A percentile compares a stretch with the other conserved stretches of the same genome.
These are phyloP conservation scores for Vigna unguiculata DNA, from an alignment of 306 rosid species.

Conservation along the genomic window DNA sequence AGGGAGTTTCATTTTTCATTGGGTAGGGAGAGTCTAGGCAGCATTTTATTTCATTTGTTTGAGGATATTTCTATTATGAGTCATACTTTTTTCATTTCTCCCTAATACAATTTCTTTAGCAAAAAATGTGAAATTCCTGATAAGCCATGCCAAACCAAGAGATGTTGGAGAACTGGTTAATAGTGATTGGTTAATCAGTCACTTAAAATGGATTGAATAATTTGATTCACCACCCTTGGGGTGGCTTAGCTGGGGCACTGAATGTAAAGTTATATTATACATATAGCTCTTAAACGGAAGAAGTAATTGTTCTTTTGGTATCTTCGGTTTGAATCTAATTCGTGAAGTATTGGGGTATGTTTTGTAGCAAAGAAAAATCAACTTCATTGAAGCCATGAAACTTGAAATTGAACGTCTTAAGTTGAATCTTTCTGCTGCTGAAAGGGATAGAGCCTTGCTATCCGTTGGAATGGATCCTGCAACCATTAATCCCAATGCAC, in stretches of 20 bases:
- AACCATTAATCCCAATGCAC: conserved; percentile 78
- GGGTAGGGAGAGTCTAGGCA: not conserved
- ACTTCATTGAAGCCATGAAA: conserved; percentile 84
- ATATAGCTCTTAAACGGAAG: conserved; percentile 19
- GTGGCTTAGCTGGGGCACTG: conserved; percentile 3
- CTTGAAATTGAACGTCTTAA: conserved; percentile 95
- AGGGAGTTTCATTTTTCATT: conserved; percentile 30
- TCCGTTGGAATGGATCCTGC: conserved; percentile 91
- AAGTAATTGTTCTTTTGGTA: conserved; percentile 20
- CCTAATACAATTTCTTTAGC: conserved; percentile 8
- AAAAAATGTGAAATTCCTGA: not conserved
- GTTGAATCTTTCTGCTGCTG: conserved; percentile 94
- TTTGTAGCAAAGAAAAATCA: conserved; percentile 71
- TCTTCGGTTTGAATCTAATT: conserved; percentile 32
- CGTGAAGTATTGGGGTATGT: conserved; percentile 34
- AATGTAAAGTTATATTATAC: conserved; percentile 17
- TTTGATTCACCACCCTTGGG: conserved; percentile 4
- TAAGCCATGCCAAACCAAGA: conserved; percentile 29
- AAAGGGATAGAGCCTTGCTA: conserved; percentile 88
- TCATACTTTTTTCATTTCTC: conserved; percentile 21
- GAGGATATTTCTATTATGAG: not conserved
- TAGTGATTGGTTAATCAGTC: conserved; percentile 17
- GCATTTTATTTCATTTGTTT: conserved; percentile 17
- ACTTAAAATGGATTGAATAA: conserved; percentile 15
- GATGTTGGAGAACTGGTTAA: conserved; percentile 35